These are phyloP conservation scores for Macrophomina tecta DNA, from an alignment of 2,329 filamentous ascomycete genomes.

Conservation along the genomic window DNA sequence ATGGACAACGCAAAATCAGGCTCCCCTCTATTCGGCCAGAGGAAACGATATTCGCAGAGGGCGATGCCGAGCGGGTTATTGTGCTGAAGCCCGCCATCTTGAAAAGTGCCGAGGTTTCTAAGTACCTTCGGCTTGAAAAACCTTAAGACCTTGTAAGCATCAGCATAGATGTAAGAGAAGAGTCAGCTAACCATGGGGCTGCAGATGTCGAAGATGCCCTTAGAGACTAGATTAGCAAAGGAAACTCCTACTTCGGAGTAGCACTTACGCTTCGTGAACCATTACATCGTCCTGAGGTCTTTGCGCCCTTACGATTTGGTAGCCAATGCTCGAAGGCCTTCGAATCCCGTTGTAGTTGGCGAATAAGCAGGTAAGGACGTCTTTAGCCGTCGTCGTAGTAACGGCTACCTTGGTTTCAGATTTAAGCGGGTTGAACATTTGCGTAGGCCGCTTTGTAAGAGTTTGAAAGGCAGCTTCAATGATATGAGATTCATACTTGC, in stretches of 20 bases:
- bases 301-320: conserved; percentile 34
- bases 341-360: conserved; percentile 39
- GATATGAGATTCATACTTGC: conserved; percentile 34
- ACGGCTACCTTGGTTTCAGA: conserved; percentile 39
- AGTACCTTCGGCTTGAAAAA: conserved; percentile 37
- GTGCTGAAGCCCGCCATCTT: conserved; percentile 38
- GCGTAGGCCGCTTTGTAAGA: conserved; percentile 26
- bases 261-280: conserved; percentile 37
- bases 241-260: neutral
- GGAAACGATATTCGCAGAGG: conserved; percentile 32
- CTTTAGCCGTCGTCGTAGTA: conserved; percentile 36
- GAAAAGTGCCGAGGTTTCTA: conserved; percentile 34
- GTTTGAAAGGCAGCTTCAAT: conserved; percentile 36
- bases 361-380: conserved; percentile 34
- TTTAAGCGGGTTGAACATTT: conserved; percentile 39
- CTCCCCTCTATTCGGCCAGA: conserved; percentile 35
- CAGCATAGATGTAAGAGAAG: neutral
- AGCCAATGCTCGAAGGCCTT: conserved; percentile 27
- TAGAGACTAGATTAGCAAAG: neutral
- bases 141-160: conserved; percentile 11
- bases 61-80: conserved; percentile 38
- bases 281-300: conserved; percentile 32
- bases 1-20: conserved; percentile 37
- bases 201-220: conserved; percentile 39
- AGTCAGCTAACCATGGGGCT: conserved; percentile 31